Evolutionary conservation across 2,329 filamentous ascomycete genomes (phyloP).

Genomic region (Fusarium vanettenii): DNA sequence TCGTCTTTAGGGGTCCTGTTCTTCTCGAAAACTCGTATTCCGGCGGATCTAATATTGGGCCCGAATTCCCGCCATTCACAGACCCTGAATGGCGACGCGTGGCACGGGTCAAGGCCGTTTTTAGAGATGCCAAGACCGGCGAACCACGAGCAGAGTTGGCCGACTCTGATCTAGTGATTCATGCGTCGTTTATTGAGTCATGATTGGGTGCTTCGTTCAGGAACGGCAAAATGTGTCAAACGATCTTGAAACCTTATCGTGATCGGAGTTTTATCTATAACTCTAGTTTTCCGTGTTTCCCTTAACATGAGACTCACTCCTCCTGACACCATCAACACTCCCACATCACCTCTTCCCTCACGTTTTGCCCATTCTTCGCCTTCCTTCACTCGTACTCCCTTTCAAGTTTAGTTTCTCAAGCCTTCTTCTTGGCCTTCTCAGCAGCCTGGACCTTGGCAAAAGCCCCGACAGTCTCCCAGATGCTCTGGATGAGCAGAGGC

Average conservation of each 20-base stretch:
- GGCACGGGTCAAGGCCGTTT: not conserved
- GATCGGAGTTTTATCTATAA: not conserved
- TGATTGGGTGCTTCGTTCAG: not conserved
- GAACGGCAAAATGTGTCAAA: not conserved
- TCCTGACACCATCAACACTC: not conserved
- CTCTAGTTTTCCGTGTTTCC: not conserved
- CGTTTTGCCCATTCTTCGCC: not conserved
- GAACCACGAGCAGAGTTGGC: not conserved
- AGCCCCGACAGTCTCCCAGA: conserved; percentile 36
- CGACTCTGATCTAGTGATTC: not conserved
- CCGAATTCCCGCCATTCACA: not conserved
- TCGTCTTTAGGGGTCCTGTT: not conserved
- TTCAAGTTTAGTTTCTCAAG: not conserved
- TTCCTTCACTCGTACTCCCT: not conserved
- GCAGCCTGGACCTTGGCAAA: conserved; percentile 45
- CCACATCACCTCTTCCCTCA: not conserved
- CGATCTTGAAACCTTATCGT: not conserved
- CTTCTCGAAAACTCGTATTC: not conserved
- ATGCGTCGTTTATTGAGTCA: not conserved
- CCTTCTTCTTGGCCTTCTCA: conserved; percentile 41
- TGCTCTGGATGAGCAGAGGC: conserved; percentile 47
- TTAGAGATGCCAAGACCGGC: not conserved
- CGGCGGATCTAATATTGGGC: not conserved
- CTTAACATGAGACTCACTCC: not conserved
- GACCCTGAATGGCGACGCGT: not conserved